Evolutionary conservation across 208 protist genomes (phyloP).

Genomic region (Acanthamoeba lenticulata): DNA sequence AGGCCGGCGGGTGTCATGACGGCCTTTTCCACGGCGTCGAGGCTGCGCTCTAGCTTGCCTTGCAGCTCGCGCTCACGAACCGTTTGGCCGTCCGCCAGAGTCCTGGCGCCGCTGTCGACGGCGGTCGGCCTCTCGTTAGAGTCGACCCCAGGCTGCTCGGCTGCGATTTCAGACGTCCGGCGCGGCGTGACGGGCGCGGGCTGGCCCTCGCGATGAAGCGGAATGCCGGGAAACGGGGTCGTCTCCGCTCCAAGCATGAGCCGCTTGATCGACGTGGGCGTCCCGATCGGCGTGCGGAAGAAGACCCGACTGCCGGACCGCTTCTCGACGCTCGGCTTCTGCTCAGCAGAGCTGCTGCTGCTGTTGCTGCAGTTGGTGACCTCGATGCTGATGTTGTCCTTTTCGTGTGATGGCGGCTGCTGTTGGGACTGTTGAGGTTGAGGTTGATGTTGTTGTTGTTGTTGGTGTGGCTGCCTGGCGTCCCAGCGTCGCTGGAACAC

Average conservation of each 20-base stretch:
- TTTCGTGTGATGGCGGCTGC: too few species aligned
- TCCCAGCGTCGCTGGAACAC: background rate
- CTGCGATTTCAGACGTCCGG: background rate
- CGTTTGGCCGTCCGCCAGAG: background rate
- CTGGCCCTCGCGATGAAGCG: background rate
- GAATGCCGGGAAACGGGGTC: constrained; percentile 35
- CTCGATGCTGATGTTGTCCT: background rate
- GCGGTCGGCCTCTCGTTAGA: too few species aligned
- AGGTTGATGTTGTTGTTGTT: background rate
- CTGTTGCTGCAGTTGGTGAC: background rate
- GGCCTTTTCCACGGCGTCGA: background rate
- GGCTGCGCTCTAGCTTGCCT: background rate
- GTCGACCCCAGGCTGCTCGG: too few species aligned
- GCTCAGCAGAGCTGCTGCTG: background rate
- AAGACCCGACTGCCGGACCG: background rate
- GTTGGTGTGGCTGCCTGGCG: background rate
- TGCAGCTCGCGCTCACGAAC: background rate
- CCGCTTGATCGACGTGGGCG: background rate
- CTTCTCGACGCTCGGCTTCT: background rate
- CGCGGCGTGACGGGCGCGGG: background rate
- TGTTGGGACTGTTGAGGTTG: too few species aligned
- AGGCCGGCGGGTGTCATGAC: background rate
- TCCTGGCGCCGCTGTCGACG: background rate
- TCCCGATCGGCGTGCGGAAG: background rate
- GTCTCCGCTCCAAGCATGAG: background rate